Evolutionary conservation across 441 rosid genomes (phyloP).

Genomic region (Manihot esculenta): DNA sequence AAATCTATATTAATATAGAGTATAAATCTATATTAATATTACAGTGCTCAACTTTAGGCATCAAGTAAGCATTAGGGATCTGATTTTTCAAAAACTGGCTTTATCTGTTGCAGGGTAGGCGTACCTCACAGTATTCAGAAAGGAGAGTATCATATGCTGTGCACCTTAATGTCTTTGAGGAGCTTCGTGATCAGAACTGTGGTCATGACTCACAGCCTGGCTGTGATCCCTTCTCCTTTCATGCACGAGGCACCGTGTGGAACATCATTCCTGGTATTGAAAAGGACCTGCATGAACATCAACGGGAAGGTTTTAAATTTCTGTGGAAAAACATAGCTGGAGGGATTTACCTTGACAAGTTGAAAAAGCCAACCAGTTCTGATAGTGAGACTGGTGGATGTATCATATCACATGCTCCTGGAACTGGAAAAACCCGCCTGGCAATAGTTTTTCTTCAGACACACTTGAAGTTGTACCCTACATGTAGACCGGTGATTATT

Average conservation of each 20-base stretch:
- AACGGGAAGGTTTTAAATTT: constrained; percentile 73
- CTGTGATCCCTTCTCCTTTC: constrained; percentile 3
- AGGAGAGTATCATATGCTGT: constrained; percentile 18
- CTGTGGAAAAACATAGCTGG: constrained; percentile 76
- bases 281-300: constrained; percentile 57
- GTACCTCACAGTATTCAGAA: constrained; percentile 26
- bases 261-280: constrained; percentile 54
- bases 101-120: constrained; percentile 29
- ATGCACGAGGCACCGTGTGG: constrained; percentile 62
- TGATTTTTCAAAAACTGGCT: constrained; percentile 22
- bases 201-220: constrained; percentile 12
- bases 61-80: background rate
- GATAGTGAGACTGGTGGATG: constrained; percentile 64
- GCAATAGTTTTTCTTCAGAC: constrained; percentile 62
- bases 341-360: constrained; percentile 42
- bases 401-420: constrained; percentile 83
- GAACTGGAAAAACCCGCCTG: constrained; percentile 81
- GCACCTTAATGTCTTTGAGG: constrained; percentile 27
- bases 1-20: background rate
- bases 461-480: constrained; percentile 45
- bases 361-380: constrained; percentile 31
- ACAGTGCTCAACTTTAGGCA: too few species aligned
- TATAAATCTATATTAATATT: background rate
- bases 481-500: constrained; percentile 62
- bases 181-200: constrained; percentile 24